Evolutionary conservation across 192 early-diverging fungal species (phyloP).

Genomic region (Spinellus fusiger): DNA sequence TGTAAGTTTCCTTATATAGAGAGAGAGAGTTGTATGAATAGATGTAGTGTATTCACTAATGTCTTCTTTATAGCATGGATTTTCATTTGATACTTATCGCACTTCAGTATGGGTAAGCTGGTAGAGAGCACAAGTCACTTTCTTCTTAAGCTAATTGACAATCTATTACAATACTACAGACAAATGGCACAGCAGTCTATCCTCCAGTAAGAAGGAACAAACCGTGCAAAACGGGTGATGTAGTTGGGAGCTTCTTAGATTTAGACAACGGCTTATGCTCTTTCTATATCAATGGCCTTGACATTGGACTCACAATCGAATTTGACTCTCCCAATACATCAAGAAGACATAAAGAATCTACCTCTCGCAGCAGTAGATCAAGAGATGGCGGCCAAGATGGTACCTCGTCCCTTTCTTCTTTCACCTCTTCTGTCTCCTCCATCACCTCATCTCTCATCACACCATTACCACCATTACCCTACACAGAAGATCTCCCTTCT

Average conservation of each 20-base stretch:
- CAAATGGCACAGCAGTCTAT: conserved; percentile 38
- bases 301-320: conserved; percentile 56
- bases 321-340: conserved; percentile 33
- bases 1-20: conserved; percentile 26
- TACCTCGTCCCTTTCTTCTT: neutral
- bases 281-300: conserved; percentile 61
- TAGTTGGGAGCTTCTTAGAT: conserved; percentile 51
- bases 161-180: conserved; percentile 21
- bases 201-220: conserved; percentile 33
- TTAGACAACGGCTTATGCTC: conserved; percentile 56
- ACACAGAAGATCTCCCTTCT: neutral
- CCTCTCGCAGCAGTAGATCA: neutral
- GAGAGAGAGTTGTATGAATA: neutral
- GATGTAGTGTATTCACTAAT: neutral
- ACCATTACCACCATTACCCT: neutral
- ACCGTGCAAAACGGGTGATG: conserved; percentile 51
- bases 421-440: neutral
- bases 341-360: neutral
- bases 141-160: neutral
- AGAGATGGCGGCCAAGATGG: neutral
- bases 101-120: conserved; percentile 66
- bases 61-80: conserved; percentile 44
- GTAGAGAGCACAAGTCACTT: neutral
- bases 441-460: neutral
- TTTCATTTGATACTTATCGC: conserved; percentile 72